Evolutionary conservation across 345 rosid genomes (phyloP).

Genomic region (Cardiospermum halicacabum): DNA sequence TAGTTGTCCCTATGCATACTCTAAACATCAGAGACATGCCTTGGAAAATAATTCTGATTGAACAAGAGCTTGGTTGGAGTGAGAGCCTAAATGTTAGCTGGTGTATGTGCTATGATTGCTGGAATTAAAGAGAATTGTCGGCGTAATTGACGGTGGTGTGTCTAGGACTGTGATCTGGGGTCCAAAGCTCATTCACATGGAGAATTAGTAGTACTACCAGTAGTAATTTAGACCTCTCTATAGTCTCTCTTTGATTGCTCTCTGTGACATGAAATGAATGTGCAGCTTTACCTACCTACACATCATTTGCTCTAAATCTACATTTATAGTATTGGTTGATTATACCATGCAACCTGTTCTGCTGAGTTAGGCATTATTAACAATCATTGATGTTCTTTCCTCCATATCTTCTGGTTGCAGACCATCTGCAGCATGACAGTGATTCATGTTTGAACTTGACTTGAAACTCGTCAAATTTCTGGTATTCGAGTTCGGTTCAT

Average conservation of each 20-base stretch:
- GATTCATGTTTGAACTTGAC: too few species aligned
- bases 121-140: not conserved
- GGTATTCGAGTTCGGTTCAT: too few species aligned
- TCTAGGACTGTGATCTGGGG: constrained; percentile 6
- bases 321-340: too few species aligned
- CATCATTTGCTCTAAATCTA: not conserved
- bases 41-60: not conserved
- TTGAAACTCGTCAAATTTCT: too few species aligned
- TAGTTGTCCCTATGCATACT: too few species aligned
- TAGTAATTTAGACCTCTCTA: not conserved
- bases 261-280: constrained; percentile 12
- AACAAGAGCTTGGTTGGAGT: not conserved
- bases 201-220: not conserved
- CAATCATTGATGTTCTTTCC: not conserved
- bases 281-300: constrained; percentile 14
- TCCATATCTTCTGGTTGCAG: too few species aligned
- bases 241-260: not conserved
- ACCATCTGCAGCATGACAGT: too few species aligned
- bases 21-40: not conserved
- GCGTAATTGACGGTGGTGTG: not conserved
- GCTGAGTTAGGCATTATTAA: not conserved
- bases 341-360: too few species aligned
- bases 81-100: not conserved
- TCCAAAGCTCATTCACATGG: not conserved
- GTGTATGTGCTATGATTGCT: not conserved